Base-by-base conservation (phyloP, 805 yeast species). In the Hanseniaspora osmophila region DNA sequence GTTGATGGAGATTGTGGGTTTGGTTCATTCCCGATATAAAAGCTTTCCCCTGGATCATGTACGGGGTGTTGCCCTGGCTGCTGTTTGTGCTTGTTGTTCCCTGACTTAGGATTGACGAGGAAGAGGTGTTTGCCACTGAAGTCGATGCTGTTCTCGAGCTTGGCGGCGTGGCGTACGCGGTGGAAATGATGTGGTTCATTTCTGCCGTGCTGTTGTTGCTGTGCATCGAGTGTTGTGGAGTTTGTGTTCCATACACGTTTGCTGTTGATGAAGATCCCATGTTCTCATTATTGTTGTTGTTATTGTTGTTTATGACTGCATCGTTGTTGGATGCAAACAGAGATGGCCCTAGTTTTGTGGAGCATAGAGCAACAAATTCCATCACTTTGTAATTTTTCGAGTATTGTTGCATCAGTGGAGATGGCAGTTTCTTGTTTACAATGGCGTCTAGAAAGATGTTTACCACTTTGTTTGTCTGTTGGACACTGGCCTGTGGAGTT, bases 381-480 rank as follows among this genome's bases (percentile, higher is more conserved):
- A 47, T 35, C 11, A 60, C 52, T 6, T 60, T 59, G 9, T 43
- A 38, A 30, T 52, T 49, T n/a, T 56, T 58, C 29, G 52, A 51
- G 47, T 59, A 54, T 15, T 51, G 50, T 33, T 54, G 57, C 11
- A 55, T 19, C 18, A 60, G 48, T 22, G 56, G 52, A 16, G 49
- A 42, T 12, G 64, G 64, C 2, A 53, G 46, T 33, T 56, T 50
- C 1, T 46, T 44, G 13, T 58, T 51, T 4, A 22, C 41, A 6
- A 38, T 38, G 3, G 59, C 59, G 29, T 48, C 48, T 32, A 58
- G 52, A 44, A 58, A 54, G 1, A 56, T 49, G 29, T 51, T 57
- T 7, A 58, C 49, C 13, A 59, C 43, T 38, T 51, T 51, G 22
- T 51, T 51, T 43, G 56, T 56, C 40, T 53, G 55, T 3, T 51